These are phyloP conservation scores for Fraxinus xanthoxyloides DNA, from an alignment of 305 asterid genomes.

Conservation along the genomic window DNA sequence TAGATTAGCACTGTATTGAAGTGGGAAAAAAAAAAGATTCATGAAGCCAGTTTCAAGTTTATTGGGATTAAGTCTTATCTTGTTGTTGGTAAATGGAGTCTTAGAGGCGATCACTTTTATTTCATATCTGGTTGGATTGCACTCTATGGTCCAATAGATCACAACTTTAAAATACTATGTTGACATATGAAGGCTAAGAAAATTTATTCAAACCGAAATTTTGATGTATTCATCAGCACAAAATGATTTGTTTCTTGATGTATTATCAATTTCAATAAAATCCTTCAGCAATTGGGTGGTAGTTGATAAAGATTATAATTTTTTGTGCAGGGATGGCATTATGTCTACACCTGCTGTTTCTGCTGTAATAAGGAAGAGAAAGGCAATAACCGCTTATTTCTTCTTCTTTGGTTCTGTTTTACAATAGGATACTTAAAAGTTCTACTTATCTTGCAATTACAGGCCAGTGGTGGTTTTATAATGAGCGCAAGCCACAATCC, in stretches of 20 bases:
- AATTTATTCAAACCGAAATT: not conserved
- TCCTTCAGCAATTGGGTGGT: not conserved
- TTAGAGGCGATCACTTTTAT: not conserved
- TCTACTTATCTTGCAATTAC: slow-evolving; percentile 21
- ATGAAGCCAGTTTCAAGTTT: not conserved
- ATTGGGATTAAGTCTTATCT: not conserved
- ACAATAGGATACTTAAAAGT: slow-evolving; percentile 1
- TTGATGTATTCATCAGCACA: not conserved
- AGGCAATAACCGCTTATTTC: slow-evolving; percentile 40
- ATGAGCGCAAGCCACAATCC: slow-evolving; percentile 99
- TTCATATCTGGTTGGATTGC: not conserved
- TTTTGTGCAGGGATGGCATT: slow-evolving; percentile 70
- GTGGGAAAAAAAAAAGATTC: not conserved
- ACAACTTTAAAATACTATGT: not conserved
- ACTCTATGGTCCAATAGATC: not conserved
- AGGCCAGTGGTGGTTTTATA: slow-evolving; percentile 97
- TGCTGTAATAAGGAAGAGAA: slow-evolving; percentile 89
- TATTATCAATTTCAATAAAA: not conserved
- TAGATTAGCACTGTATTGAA: not conserved
- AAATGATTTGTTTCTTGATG: not conserved
- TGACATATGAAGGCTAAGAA: not conserved
- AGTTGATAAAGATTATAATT: slow-evolving; percentile 14
- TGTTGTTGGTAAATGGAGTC: not conserved
- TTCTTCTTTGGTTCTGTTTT: slow-evolving; percentile 21
- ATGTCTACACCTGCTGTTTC: slow-evolving; percentile 98